phyloP scores from a whole-genome alignment of 2,329 filamentous ascomycete species.

The Cercospora sp. region DNA sequence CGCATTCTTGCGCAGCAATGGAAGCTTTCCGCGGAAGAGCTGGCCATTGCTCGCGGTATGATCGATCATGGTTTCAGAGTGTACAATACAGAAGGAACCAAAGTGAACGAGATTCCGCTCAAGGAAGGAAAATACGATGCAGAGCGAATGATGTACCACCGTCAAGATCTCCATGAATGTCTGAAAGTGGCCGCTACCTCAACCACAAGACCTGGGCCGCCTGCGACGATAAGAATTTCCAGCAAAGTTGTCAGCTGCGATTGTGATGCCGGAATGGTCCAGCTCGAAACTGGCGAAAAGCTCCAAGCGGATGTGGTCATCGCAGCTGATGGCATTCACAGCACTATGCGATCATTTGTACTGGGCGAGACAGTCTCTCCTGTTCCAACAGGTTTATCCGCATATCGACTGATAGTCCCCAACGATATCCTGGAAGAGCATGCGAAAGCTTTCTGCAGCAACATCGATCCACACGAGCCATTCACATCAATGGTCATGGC shows the following conservation, averaged over 20 bases:
- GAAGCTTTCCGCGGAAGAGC: slow-evolving; percentile 32
- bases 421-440: slow-evolving; percentile 26
- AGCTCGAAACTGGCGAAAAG: slow-evolving; percentile 39
- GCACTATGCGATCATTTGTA: slow-evolving; percentile 30
- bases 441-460: slow-evolving; percentile 26
- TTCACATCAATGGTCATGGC: slow-evolving; percentile 52
- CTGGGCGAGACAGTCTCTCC: slow-evolving; percentile 29
- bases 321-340: slow-evolving; percentile 43
- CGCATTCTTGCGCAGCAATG: slow-evolving; percentile 39
- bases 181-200: slow-evolving; percentile 34
- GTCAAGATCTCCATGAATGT: slow-evolving; percentile 44
- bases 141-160: slow-evolving; percentile 46
- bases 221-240: slow-evolving; percentile 35
- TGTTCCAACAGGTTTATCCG: slow-evolving; percentile 42
- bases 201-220: slow-evolving; percentile 25
- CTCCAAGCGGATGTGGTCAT: slow-evolving; percentile 40
- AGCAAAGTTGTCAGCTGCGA: slow-evolving; percentile 31
- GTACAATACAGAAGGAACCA: slow-evolving; percentile 36
- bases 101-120: slow-evolving; percentile 38
- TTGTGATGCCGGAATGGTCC: slow-evolving; percentile 33
- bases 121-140: slow-evolving; percentile 40
- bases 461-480: slow-evolving; percentile 40
- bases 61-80: slow-evolving; percentile 43
- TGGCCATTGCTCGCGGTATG: slow-evolving; percentile 38
- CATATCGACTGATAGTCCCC: slow-evolving; percentile 43